Evolutionary conservation across 306 rosid genomes (phyloP).

Genomic region (Gastrolobium villosum): DNA sequence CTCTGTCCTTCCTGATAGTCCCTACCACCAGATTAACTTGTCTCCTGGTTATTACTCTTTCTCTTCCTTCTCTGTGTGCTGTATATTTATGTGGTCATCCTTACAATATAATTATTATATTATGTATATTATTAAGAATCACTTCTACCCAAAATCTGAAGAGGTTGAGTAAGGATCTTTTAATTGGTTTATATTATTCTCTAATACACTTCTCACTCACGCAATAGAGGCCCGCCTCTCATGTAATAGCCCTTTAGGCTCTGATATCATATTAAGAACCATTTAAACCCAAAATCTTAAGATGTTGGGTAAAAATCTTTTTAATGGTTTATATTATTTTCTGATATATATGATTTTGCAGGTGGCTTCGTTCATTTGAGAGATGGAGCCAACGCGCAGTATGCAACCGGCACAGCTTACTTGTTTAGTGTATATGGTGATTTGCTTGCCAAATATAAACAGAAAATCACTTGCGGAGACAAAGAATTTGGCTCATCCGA

Average conservation of each 20-base stretch:
- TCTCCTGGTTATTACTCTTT: conserved; percentile 62
- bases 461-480: conserved; percentile 62
- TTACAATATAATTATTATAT: background rate
- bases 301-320: too few species aligned
- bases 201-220: too few species aligned
- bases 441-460: conserved; percentile 60
- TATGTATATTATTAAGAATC: too few species aligned
- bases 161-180: too few species aligned
- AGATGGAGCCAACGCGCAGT: conserved; percentile 93
- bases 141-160: too few species aligned
- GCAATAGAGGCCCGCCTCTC: too few species aligned
- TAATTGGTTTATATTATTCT: too few species aligned
- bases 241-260: too few species aligned
- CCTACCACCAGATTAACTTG: conserved; percentile 65
- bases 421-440: conserved; percentile 71
- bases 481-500: conserved; percentile 48
- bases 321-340: too few species aligned
- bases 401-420: conserved; percentile 70
- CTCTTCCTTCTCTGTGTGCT: background rate
- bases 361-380: conserved; percentile 80
- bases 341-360: conserved; percentile 23
- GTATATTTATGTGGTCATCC: background rate
- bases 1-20: conserved; percentile 85
- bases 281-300: too few species aligned
- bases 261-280: too few species aligned